Base-by-base conservation (phyloP, 1,284 basidiomycete species). In the Heterobasidion annosum region DNA sequence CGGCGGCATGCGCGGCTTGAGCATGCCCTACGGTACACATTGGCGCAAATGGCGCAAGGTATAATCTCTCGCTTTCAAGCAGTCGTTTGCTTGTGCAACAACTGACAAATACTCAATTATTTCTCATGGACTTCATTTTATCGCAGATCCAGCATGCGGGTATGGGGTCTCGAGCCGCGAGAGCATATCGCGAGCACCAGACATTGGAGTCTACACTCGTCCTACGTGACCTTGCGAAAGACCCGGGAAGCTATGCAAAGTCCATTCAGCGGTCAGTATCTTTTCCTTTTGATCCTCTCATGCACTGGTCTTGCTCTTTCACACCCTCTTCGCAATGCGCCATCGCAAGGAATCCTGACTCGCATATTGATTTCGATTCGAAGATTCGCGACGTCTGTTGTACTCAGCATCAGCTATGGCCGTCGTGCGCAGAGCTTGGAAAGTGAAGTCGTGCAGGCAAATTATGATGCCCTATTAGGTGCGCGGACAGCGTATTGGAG, bases 361-460 rank as follows among this genome's bases (percentile, higher is more conserved):
- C 4, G 6, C 37, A 40, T 6, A 5, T n/a, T 40, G n/a, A 8
- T 40, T 40, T n/a, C 3, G 0, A 40, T 8, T 18, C 46, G 18
- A 50, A 69, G 68, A 34, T 68, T 64, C 51, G 60, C 63, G 1
- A 64, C 65, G n/a, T 71, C 69, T 6, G 61, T 70, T 3, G 65
- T 64, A 10, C 64, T 68, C 40, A 65, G 59, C 34, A 62, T 70
- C 6, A 61, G 64, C 8, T 70, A 73, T 55, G 70, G 69, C 15
- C 62, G 63, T 8, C 60, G 71, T 37, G 62, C 69, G 8, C 54
- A 58, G 51, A 58, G 58, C 16, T 56, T 70, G 48, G 58, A 65
- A 2, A 67, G 71, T 48, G 59, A 63, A 6, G 54, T 67, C 2
- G 66, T 71, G 8, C 51, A 52, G 37, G 45, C 52, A 12, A 59